These are phyloP conservation scores for Pyrrhoderma lamaoense DNA, from an alignment of 1,284 basidiomycete genomes.

Conservation along the genomic window DNA sequence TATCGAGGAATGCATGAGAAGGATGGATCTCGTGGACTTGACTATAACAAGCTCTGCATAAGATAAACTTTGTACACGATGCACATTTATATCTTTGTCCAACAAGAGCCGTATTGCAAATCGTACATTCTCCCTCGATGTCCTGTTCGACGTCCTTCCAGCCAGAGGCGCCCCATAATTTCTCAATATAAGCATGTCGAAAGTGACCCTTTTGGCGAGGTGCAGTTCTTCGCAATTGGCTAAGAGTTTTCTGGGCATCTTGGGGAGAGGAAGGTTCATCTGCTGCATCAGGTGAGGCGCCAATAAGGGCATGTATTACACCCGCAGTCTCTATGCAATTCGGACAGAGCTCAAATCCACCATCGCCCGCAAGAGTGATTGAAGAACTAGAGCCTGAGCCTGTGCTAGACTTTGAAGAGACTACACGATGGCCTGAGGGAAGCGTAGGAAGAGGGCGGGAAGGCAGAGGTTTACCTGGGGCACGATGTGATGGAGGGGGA, in stretches of 20 bases:
- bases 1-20: slow-evolving; percentile 72
- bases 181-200: slow-evolving; percentile 79
- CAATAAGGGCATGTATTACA: slow-evolving; percentile 65
- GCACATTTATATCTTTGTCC: slow-evolving; percentile 78
- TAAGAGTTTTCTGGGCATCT: slow-evolving; percentile 13
- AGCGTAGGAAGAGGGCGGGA: slow-evolving; percentile 12
- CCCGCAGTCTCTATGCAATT: slow-evolving; percentile 72
- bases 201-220: slow-evolving; percentile 63
- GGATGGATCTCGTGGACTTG: slow-evolving; percentile 88
- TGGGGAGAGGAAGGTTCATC: slow-evolving; percentile 40
- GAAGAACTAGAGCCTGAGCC: slow-evolving; percentile 20
- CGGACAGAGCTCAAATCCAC: slow-evolving; percentile 78
- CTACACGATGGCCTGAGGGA: slow-evolving; percentile 11
- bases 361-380: slow-evolving; percentile 16
- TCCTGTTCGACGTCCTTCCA: slow-evolving; percentile 87
- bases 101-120: slow-evolving; percentile 55
- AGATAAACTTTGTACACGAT: slow-evolving; percentile 69
- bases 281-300: slow-evolving; percentile 36
- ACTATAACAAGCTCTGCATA: slow-evolving; percentile 70
- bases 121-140: slow-evolving; percentile 68
- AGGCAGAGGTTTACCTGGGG: background rate
- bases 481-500: slow-evolving; percentile 18
- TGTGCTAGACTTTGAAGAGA: slow-evolving; percentile 15
- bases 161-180: slow-evolving; percentile 70
- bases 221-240: slow-evolving; percentile 51